Percentiles rank a stretch among this genome's conserved stretches.
Conservation (phyloP, 2,329 filamentous ascomycete genomes). For the Neonectria magnoliae region DNA sequence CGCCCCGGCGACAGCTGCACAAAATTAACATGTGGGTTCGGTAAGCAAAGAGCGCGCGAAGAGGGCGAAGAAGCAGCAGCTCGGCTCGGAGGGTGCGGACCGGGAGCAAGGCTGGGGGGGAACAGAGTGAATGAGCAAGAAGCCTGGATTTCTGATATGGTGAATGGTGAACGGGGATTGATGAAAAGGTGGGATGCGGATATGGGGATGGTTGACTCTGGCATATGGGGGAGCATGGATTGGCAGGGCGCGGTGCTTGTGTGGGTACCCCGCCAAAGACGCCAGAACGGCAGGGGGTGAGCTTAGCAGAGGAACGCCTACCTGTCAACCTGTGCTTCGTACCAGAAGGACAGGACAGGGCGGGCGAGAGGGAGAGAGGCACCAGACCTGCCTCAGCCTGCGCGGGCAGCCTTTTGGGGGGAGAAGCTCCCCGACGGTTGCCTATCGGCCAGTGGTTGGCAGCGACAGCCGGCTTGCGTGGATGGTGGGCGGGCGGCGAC, state of each 20-base stretch:
- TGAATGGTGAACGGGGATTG: constrained; percentile 31
- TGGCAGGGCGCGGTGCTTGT: constrained; percentile 49
- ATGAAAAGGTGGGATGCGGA: constrained; percentile 36
- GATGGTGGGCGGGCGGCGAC: neutral
- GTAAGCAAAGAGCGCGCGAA: constrained; percentile 36
- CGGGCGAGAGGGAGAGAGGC: neutral
- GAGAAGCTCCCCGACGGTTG: constrained; percentile 2
- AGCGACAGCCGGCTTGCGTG: constrained; percentile 2
- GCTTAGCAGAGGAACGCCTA: constrained; percentile 25
- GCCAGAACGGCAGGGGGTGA: constrained; percentile 33
- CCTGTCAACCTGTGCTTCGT: no score
- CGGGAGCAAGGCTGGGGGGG: constrained; percentile 7
- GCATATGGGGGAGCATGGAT: constrained; percentile 44
- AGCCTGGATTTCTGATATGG: constrained; percentile 21
- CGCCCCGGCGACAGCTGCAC: constrained; percentile 63
- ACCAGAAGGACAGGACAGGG: neutral
- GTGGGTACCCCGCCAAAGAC: constrained; percentile 48
- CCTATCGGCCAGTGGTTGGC: constrained; percentile 6
- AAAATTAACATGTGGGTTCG: constrained; percentile 67
- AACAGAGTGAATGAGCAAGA: constrained; percentile 23
- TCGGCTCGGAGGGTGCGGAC: constrained; percentile 11
- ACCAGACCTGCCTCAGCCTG: neutral
- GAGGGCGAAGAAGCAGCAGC: constrained; percentile 32
- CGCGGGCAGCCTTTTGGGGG: constrained; percentile 8
- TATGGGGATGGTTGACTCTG: constrained; percentile 38